Evolutionary conservation across 202 grass and related monocot genomes (phyloP).

Genomic region (Panicum hallii): DNA sequence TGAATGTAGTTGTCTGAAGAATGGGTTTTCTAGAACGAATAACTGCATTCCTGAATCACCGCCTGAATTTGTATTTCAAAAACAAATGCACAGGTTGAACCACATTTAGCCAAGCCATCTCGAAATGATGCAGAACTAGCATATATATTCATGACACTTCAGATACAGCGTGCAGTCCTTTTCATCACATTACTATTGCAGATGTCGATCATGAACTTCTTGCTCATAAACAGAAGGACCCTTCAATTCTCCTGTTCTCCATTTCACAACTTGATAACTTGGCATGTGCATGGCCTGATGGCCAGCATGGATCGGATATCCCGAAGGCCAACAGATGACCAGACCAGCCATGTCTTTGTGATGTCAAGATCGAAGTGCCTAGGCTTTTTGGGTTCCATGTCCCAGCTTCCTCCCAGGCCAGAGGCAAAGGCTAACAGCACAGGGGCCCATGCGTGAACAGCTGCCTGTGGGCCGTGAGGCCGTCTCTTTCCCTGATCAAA

Average conservation of each 20-base stretch:
- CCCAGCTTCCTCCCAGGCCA: background rate
- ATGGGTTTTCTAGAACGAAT: background rate
- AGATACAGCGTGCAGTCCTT: background rate
- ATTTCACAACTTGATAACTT: background rate
- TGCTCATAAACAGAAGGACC: background rate
- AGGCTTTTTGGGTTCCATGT: slow-evolving; percentile 29
- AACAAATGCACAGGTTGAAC: background rate
- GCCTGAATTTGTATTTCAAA: background rate
- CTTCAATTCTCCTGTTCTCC: background rate
- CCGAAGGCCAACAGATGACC: background rate
- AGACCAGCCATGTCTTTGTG: slow-evolving; percentile 15
- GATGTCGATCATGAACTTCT: background rate
- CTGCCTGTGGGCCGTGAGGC: slow-evolving; percentile 15
- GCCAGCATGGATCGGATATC: slow-evolving; percentile 27
- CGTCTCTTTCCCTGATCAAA: slow-evolving; percentile 38
- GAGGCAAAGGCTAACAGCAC: slow-evolving; percentile 21
- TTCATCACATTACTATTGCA: background rate
- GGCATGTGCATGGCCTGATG: background rate
- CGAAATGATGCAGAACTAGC: background rate
- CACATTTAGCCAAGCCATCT: background rate
- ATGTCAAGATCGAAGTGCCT: slow-evolving; percentile 39
- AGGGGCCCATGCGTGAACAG: slow-evolving; percentile 26
- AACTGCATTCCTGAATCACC: background rate
- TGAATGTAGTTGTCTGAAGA: background rate
- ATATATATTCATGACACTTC: background rate